Base-by-base conservation (phyloP, 306 rosid genomes). In the Cotoneaster glaucophyllus region DNA sequence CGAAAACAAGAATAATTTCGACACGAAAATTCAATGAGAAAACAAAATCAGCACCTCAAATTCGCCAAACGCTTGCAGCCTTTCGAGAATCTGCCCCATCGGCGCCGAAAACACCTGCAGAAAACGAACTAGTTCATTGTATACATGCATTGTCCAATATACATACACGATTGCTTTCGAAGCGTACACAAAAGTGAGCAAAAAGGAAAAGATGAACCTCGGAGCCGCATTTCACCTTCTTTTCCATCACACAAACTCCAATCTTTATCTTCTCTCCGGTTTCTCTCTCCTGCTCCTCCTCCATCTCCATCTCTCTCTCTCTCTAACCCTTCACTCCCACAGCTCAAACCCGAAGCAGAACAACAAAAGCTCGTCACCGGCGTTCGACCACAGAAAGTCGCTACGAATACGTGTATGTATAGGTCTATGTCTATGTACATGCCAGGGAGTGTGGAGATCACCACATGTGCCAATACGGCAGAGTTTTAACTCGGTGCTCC, bases 161-260 rank as follows among this genome's bases (percentile, higher is more conserved):
- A 64, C 22, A 71, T 28, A 44, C 26, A 45, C 53, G 32, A 79
- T 24, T 18, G 61, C 70, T 64, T 67, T 63, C 56, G 59, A 62
- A 85, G 25, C 53, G 56, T 18, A 45, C 39, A 65, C 44, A 70
- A 48, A 71, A 74, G 14, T 77, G 81, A 84, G 74, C 73, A 69
- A 34, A 73, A 85, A 73, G 80, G 83, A 73, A 78, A 58, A 78
- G 78, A 41, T 71, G 84, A 79, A 88, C 90, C 96, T 89, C 91
- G 81, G 84, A 39, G 88, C 86, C 88, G 88, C 95, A 86, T 89
- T 95, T 95, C 97, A 95, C 99, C 99, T 95, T 95, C 99, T 95
- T 95, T 89, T 91, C 97, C 99, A 92, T 92, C 56, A 95, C 99
- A 70, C 99, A 92, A 15, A 95, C 98, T 73, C 99, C 99, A 81